Conservation (phyloP, 768 basidiomycete species). For the Hericium alpestre region DNA sequence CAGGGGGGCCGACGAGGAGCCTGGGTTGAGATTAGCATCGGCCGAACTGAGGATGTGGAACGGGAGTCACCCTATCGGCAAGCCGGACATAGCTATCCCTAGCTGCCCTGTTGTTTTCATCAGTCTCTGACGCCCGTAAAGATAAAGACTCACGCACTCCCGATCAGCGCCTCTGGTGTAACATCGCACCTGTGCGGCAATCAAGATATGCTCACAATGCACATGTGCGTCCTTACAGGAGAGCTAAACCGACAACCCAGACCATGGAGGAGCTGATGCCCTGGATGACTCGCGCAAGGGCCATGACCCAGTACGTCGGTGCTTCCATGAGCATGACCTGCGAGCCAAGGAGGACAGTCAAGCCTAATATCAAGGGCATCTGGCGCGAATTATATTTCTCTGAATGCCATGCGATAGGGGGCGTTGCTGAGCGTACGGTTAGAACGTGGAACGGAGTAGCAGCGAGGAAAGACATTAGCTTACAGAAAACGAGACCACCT, state of each 20-base stretch:
- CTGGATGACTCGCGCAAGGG: slow-evolving; percentile 27
- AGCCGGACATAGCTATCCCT: slow-evolving; percentile 29
- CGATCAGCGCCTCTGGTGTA: slow-evolving; percentile 22
- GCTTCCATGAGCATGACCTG: slow-evolving; percentile 32
- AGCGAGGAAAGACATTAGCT: not conserved
- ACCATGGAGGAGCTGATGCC: slow-evolving; percentile 30
- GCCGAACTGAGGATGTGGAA: not conserved
- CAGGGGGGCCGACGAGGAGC: slow-evolving; percentile 26
- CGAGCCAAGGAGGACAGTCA: slow-evolving; percentile 23
- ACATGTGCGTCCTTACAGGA: slow-evolving; percentile 19
- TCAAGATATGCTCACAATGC: not conserved
- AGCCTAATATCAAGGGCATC: slow-evolving; percentile 21
- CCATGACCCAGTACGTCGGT: slow-evolving; percentile 28
- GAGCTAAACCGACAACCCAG: slow-evolving; percentile 29
- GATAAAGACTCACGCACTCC: slow-evolving; percentile 18
- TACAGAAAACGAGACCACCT: slow-evolving; percentile 23
- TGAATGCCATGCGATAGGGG: slow-evolving; percentile 25
- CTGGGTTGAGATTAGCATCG: slow-evolving; percentile 9
- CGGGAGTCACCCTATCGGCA: slow-evolving; percentile 24
- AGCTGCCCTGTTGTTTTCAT: slow-evolving; percentile 22
- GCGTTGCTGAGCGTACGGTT: slow-evolving; percentile 19
- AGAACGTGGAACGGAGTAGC: not conserved
- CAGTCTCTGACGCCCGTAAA: not conserved
- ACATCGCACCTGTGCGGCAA: slow-evolving; percentile 24
- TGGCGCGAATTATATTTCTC: slow-evolving; percentile 24